Conservation (phyloP, 805 yeast species). For the Hanseniaspora osmophila region DNA sequence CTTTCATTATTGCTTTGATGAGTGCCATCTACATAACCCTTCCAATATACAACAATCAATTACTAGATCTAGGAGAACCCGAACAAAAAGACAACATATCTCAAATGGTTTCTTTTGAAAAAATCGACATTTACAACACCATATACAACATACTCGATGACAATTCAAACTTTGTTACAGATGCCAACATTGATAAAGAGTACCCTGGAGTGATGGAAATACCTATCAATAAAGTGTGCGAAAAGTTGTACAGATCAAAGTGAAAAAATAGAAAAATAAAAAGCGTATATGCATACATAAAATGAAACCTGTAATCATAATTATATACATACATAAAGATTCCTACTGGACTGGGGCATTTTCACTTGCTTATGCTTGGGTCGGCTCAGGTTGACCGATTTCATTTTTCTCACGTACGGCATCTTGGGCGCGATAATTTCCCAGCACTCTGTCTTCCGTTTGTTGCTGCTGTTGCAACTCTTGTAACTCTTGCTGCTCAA, state of each 20-base stretch:
- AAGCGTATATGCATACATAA: too few relatives aligned
- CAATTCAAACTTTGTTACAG: background rate
- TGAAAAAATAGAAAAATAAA: background rate
- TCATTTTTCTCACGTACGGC: too few relatives aligned
- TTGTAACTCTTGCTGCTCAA: background rate
- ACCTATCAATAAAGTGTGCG: background rate
- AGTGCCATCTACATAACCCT: background rate
- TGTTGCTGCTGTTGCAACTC: background rate
- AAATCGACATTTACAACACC: background rate
- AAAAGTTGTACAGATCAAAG: background rate
- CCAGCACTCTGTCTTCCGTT: background rate
- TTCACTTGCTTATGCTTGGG: background rate
- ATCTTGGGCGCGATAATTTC: too few relatives aligned
- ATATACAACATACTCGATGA: background rate
- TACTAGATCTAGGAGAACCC: background rate
- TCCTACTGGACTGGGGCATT: too few relatives aligned
- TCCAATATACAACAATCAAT: conserved; percentile 1
- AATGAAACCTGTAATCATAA: too few relatives aligned
- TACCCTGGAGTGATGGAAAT: background rate
- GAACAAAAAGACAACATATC: too few relatives aligned
- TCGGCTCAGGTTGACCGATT: too few relatives aligned
- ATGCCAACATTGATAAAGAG: background rate
- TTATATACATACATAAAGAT: too few relatives aligned
- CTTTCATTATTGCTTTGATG: background rate
- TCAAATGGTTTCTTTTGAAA: background rate